Conservation (phyloP, 2,329 filamentous ascomycete species). For the Fusarium sp. region DNA sequence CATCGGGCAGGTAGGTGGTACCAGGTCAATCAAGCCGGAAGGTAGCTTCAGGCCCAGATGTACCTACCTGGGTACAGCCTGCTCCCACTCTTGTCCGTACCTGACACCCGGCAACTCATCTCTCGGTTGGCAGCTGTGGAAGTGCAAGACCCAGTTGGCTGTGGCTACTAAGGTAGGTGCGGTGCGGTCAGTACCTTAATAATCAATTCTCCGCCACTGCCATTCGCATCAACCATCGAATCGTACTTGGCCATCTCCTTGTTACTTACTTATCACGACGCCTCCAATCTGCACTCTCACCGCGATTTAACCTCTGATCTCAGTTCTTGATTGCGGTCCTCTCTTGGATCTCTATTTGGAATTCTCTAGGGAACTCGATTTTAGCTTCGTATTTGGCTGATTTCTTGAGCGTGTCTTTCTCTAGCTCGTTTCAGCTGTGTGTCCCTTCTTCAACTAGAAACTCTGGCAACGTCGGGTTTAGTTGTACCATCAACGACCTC, state of each 20-base stretch:
- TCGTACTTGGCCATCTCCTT: not conserved
- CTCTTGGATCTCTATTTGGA: constrained; percentile 4
- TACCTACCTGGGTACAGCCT: not conserved
- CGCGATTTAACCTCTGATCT: not conserved
- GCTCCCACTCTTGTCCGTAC: not conserved
- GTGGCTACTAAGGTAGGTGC: not conserved
- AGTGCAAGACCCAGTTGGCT: not conserved
- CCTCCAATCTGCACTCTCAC: not conserved
- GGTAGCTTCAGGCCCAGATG: not conserved
- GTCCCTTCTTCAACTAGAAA: not conserved
- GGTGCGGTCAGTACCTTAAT: not conserved
- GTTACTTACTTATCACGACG: not conserved
- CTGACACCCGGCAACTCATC: not conserved
- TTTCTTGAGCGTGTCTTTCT: not conserved
- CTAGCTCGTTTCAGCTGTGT: constrained; percentile 8
- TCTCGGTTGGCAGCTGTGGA: not conserved
- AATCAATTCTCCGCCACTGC: constrained; percentile 1
- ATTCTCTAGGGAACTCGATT: not conserved
- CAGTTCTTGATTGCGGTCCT: not conserved
- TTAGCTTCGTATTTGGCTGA: not conserved
- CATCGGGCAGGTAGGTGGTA: not conserved
- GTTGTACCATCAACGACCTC: constrained; percentile 9
- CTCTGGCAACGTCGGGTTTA: not conserved
- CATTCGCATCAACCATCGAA: not conserved
- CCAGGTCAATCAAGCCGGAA: too few relatives aligned